Evolutionary conservation across 2,329 filamentous ascomycete genomes (phyloP), one percentile per base, ranked within the genome.

Genomic region (Beauveria pseudobassiana): DNA sequence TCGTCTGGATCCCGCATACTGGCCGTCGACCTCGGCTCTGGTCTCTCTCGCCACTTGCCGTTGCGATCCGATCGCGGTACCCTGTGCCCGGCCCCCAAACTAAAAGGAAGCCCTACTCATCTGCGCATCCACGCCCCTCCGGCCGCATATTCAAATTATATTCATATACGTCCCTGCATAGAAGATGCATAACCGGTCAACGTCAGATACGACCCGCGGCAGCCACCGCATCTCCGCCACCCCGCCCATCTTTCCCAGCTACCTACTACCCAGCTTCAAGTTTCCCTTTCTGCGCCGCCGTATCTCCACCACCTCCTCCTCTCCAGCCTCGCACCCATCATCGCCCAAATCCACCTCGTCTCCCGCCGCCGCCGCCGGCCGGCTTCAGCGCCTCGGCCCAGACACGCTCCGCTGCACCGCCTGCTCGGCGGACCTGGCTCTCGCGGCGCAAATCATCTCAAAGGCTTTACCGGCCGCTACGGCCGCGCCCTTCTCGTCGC

Each of bases 391-490:
- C 62, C 70, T 72, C 26, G 76, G 77, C 0, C 82, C 83, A 5
- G 78, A 84, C 68, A 85, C 82, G 1, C 73, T 88, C 55, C 80
- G 83, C 65, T 88, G 86, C 73, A 75, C 77, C 40, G 76, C 73
- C 55, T 88, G 86, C 75, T 77, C 82, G 14, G 76, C 80, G 60
- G 84, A 88, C 70, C 71, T 88, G n/a, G 85, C 84, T 20, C 84
- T 84, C 68, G 70, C 77, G 18, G 78, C 80, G 14, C 85, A 87
- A 70, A 82, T 88, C 63, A 79, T 88, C 45, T 84, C 64, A 87
- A 87, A 70, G 82, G 84, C 65, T 89, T 88, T 74, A 86, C 82
- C 0, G 86, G 86, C 20, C 83, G 85, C 22, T 81, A 87, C 70
- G 86, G 86, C 6, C 80, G 85, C 26, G 86, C 85, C 14, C 86